Conservation (phyloP, 768 basidiomycete species). For the Sporobolomyces pararoseus region DNA sequence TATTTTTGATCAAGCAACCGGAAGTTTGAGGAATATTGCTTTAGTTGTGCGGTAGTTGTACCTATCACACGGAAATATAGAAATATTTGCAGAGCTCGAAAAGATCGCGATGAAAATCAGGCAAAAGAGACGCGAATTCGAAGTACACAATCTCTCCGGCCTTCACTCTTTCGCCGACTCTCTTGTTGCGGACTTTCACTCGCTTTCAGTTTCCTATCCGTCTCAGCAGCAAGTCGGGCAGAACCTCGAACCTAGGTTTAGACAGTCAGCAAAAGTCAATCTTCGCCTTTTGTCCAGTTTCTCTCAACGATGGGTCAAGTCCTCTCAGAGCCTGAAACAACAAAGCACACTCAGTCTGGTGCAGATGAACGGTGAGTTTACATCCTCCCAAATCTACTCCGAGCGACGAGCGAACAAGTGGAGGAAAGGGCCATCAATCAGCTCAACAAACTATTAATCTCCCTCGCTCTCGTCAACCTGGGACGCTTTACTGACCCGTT, state of each 20-base stretch:
- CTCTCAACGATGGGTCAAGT: slow-evolving; percentile 64
- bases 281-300: background rate
- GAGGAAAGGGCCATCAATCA: background rate
- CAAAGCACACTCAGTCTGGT: slow-evolving; percentile 73
- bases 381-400: background rate
- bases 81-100: no score
- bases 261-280: no score
- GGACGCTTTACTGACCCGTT: background rate
- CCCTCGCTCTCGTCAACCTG: background rate
- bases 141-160: no score
- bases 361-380: slow-evolving; percentile 61
- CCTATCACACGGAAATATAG: no score
- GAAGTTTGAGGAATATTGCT: slow-evolving; percentile 32
- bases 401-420: background rate
- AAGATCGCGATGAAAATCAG: no score
- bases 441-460: background rate
- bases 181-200: background rate
- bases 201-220: no score
- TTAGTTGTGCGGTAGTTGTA: slow-evolving; percentile 23
- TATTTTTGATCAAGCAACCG: slow-evolving; percentile 36
- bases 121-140: no score
- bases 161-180: no score
- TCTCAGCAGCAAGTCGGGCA: no score
- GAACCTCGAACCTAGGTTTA: no score
- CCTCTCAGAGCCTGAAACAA: slow-evolving; percentile 74